Percentiles rank a stretch among this genome's conserved stretches.
These are phyloP conservation scores for Schizochytrium sp. DNA, from an alignment of 108 stramenopile genomes.

Conservation along the genomic window DNA sequence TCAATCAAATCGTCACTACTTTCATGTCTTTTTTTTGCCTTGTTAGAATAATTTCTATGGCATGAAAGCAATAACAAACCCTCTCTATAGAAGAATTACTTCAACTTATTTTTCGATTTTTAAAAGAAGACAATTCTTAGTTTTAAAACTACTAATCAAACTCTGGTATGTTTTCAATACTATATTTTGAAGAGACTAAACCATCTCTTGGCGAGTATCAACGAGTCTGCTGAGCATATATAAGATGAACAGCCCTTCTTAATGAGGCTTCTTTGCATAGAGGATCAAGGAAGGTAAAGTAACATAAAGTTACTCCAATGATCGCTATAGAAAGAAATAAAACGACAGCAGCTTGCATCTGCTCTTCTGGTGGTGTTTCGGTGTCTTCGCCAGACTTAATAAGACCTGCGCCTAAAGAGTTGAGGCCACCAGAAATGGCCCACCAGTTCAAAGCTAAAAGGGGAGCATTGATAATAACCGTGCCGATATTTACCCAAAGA, in stretches of 20 bases:
- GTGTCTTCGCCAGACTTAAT: neutral
- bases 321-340: neutral
- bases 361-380: constrained; percentile 3
- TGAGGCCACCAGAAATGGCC: neutral
- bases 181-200: too few species aligned
- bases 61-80: too few species aligned
- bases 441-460: neutral
- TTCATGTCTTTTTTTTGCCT: too few species aligned
- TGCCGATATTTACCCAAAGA: neutral
- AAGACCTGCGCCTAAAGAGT: neutral
- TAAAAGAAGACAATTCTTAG: too few species aligned
- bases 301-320: neutral
- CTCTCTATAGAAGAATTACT: too few species aligned
- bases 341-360: neutral
- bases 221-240: neutral
- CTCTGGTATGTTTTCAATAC: too few species aligned
- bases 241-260: neutral
- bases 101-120: too few species aligned
- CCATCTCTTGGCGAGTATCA: too few species aligned
- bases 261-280: neutral
- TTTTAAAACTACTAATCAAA: too few species aligned
- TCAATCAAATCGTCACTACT: too few species aligned
- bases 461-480: neutral
- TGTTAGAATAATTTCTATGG: too few species aligned
- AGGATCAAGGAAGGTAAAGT: neutral